phyloP scores from a whole-genome alignment of 1,284 basidiomycete genomes.

The Pseudozyma sp. region DNA sequence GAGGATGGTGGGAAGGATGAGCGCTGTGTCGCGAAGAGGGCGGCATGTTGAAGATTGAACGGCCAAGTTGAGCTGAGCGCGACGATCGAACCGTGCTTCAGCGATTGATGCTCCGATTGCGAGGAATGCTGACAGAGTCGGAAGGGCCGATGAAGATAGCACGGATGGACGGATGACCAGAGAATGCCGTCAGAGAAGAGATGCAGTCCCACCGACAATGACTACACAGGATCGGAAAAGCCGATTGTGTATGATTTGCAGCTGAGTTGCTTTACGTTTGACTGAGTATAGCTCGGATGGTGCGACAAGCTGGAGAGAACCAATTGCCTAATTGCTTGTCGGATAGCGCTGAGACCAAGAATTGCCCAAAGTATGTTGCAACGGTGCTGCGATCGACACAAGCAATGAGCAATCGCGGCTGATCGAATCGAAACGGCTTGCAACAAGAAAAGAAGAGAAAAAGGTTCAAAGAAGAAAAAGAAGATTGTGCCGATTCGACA shows the following conservation, averaged over 20 bases:
- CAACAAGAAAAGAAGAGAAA: background rate
- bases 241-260: background rate
- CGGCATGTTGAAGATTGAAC: constrained; percentile 24
- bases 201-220: too few relatives aligned
- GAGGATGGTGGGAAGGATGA: constrained; percentile 47
- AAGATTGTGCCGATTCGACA: background rate
- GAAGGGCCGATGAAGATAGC: too few relatives aligned
- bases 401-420: background rate
- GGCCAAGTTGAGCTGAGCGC: constrained; percentile 8
- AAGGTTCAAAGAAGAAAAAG: background rate
- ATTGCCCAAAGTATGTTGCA: too few relatives aligned
- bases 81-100: constrained; percentile 1
- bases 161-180: background rate
- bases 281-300: too few relatives aligned
- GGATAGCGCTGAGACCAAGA: background rate
- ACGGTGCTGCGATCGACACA: too few relatives aligned
- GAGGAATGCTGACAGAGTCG: too few relatives aligned
- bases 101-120: background rate
- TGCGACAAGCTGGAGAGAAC: background rate
- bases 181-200: background rate
- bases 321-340: background rate
- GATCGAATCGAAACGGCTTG: background rate
- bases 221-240: background rate
- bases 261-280: background rate
- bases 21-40: constrained; percentile 39